phyloP scores from a whole-genome alignment of 148 eudicot species.

The Chenopodium formosanum region DNA sequence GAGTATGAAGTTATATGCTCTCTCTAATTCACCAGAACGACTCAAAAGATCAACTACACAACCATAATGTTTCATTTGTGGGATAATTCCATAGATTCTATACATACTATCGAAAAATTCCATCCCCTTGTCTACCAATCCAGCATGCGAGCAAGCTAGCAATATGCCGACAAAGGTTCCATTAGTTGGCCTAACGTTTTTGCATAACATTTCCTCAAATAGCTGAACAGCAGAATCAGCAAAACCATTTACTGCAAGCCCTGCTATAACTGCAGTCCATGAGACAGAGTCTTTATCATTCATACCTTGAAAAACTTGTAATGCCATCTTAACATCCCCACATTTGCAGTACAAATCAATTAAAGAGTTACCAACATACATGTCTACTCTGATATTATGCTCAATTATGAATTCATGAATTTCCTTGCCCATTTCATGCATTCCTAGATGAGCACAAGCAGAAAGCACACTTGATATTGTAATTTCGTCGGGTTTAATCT shows the following conservation, averaged over 20 bases:
- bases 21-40: slow-evolving; percentile 55
- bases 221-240: slow-evolving; percentile 47
- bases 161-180: slow-evolving; percentile 69
- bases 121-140: slow-evolving; percentile 66
- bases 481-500: slow-evolving; percentile 56
- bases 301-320: slow-evolving; percentile 57
- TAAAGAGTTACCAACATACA: slow-evolving; percentile 58
- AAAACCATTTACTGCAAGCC: slow-evolving; percentile 68
- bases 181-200: slow-evolving; percentile 44
- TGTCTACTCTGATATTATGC: slow-evolving; percentile 45
- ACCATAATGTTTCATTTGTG: slow-evolving; percentile 79
- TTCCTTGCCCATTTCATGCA: slow-evolving; percentile 49
- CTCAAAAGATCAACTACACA: slow-evolving; percentile 77
- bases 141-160: slow-evolving; percentile 71
- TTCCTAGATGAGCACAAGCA: slow-evolving; percentile 65
- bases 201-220: slow-evolving; percentile 50
- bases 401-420: slow-evolving; percentile 48
- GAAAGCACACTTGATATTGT: slow-evolving; percentile 60
- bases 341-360: slow-evolving; percentile 85
- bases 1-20: slow-evolving; percentile 61
- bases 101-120: slow-evolving; percentile 56
- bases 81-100: slow-evolving; percentile 44
- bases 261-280: slow-evolving; percentile 68
- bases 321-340: slow-evolving; percentile 50
- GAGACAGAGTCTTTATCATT: slow-evolving; percentile 58